Conservation (phyloP, 768 basidiomycete genomes). For the Guyanaporus albipodus region DNA sequence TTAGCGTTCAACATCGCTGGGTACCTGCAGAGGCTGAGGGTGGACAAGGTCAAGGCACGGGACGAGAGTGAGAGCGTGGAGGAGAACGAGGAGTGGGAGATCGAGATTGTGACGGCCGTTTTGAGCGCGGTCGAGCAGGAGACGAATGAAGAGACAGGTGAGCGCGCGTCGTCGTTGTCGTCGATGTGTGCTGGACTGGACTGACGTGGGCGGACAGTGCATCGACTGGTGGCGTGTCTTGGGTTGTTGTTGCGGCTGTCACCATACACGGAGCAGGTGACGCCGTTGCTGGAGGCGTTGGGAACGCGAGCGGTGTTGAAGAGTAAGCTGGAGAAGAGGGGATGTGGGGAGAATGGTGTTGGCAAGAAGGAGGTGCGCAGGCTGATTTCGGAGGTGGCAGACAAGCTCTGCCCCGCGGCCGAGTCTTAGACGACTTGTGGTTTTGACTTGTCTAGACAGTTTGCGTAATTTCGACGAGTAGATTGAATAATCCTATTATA, state of each 20-base stretch:
- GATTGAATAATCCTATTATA: too few species aligned
- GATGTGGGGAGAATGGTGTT: constrained; percentile 48
- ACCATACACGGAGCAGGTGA: constrained; percentile 59
- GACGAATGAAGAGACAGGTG: constrained; percentile 69
- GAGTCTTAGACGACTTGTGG: too few species aligned
- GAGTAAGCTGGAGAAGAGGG: constrained; percentile 53
- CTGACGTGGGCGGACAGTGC: constrained; percentile 44
- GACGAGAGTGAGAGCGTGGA: constrained; percentile 36
- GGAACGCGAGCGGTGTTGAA: constrained; percentile 53
- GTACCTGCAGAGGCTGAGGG: constrained; percentile 57
- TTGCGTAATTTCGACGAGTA: too few species aligned
- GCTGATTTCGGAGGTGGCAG: constrained; percentile 62
- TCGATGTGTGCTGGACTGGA: neutral
- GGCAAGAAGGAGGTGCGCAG: constrained; percentile 63
- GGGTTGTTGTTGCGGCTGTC: constrained; percentile 74
- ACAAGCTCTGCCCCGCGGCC: constrained; percentile 32
- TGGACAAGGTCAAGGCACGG: constrained; percentile 38
- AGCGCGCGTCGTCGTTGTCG: constrained; percentile 26
- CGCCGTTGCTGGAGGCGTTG: constrained; percentile 65
- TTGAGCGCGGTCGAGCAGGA: constrained; percentile 75
- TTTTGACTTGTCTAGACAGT: too few species aligned
- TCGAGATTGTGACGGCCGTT: constrained; percentile 81
- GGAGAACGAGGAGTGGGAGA: constrained; percentile 79
- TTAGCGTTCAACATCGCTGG: constrained; percentile 74
- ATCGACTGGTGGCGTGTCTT: constrained; percentile 76